Evolutionary conservation across 768 basidiomycete species (phyloP).

Genomic region (Mycena capillaripes): DNA sequence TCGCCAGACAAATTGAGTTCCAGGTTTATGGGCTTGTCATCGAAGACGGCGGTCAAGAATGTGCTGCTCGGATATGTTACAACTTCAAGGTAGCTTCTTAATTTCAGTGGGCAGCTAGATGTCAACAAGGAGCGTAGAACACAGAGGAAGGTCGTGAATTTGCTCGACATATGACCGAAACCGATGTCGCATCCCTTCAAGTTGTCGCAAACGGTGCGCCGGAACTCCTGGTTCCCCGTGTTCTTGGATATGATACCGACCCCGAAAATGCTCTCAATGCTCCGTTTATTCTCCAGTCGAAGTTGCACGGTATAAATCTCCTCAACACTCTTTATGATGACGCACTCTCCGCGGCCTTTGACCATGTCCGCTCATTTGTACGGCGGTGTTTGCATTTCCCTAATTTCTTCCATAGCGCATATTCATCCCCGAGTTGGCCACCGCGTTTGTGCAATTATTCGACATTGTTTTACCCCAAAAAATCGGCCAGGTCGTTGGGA

Average conservation of each 20-base stretch:
- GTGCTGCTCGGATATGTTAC: slow-evolving; percentile 18
- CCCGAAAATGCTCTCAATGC: slow-evolving; percentile 1
- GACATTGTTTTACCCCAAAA: background rate
- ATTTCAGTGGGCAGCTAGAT: background rate
- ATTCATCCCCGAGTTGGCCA: slow-evolving; percentile 12
- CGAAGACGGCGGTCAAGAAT: slow-evolving; percentile 2
- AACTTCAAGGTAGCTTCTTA: background rate
- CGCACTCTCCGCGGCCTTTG: background rate
- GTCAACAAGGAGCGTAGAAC: background rate
- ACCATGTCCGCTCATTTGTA: background rate
- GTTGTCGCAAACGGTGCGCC: background rate
- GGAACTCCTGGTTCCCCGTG: background rate
- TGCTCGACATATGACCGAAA: slow-evolving; percentile 1
- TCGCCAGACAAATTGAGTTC: background rate
- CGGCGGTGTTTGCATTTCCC: background rate
- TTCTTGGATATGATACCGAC: slow-evolving; percentile 1
- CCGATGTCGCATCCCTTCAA: background rate
- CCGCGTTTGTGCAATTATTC: slow-evolving; percentile 6
- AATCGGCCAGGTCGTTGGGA: slow-evolving; percentile 2
- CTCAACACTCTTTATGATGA: background rate
- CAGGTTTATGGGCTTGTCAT: slow-evolving; percentile 14
- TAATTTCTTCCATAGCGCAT: background rate
- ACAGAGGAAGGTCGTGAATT: slow-evolving; percentile 5
- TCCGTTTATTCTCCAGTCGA: slow-evolving; percentile 10
- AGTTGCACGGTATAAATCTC: slow-evolving; percentile 3